Evolutionary conservation across 805 yeast species (phyloP).

Genomic region (Metschnikowia amazonensis): DNA sequence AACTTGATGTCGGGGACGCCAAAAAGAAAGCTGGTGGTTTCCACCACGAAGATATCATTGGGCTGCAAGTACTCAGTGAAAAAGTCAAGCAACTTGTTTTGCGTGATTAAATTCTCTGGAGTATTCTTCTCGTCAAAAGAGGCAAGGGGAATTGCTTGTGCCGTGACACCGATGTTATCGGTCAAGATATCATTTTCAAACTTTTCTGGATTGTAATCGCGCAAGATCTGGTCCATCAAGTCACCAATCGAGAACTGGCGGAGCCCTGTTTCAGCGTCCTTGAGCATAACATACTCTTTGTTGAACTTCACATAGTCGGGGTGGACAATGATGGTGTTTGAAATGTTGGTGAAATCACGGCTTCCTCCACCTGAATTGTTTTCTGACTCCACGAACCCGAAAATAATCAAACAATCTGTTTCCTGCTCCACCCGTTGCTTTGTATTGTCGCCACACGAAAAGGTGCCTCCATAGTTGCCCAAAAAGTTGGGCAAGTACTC

Average conservation of each 20-base stretch:
- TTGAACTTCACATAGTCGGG: constrained; percentile 41
- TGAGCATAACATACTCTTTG: constrained; percentile 23
- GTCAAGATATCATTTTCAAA: constrained; percentile 16
- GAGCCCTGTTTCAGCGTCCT: constrained; percentile 20
- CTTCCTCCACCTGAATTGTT: constrained; percentile 28
- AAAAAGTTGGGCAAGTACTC: constrained; percentile 62
- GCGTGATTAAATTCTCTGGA: constrained; percentile 21
- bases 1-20: constrained; percentile 66
- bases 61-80: constrained; percentile 40
- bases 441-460: constrained; percentile 31
- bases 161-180: constrained; percentile 19
- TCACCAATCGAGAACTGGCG: constrained; percentile 29
- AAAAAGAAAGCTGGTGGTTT: constrained; percentile 82
- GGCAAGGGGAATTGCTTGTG: constrained; percentile 11
- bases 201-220: constrained; percentile 1
- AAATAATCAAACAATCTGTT: constrained; percentile 64
- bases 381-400: constrained; percentile 56
- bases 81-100: constrained; percentile 33
- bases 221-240: constrained; percentile 30
- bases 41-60: constrained; percentile 70
- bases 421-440: constrained; percentile 30
- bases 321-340: constrained; percentile 33
- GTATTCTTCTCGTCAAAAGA: constrained; percentile 6
- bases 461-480: constrained; percentile 70
- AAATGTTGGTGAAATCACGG: constrained; percentile 20